These are phyloP conservation scores for Andrographis paniculata DNA, from an alignment of 305 asterid species.

Conservation along the genomic window DNA sequence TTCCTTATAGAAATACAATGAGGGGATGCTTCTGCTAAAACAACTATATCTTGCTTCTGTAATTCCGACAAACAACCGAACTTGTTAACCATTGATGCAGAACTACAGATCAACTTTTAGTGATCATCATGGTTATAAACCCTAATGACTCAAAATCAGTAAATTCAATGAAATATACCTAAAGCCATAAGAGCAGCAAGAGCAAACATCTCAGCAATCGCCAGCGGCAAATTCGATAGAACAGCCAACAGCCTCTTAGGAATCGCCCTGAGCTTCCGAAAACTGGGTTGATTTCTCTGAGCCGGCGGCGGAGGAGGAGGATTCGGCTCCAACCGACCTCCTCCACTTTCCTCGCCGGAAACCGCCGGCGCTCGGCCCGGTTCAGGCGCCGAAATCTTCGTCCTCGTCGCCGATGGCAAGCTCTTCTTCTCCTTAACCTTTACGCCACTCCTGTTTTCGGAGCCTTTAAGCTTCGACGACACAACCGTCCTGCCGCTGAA, in stretches of 20 bases:
- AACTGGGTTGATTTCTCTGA: conserved; percentile 27
- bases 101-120: too few species aligned
- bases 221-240: conserved; percentile 64
- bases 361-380: neutral
- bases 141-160: too few species aligned
- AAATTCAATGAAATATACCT: conserved; percentile 30
- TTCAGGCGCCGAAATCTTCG: conserved; percentile 4
- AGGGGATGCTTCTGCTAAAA: too few species aligned
- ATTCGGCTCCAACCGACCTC: conserved; percentile 17
- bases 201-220: conserved; percentile 62
- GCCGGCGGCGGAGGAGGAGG: conserved; percentile 17
- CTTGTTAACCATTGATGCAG: too few species aligned
- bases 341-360: too few species aligned
- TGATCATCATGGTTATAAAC: too few species aligned
- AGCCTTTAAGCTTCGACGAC: conserved; percentile 2
- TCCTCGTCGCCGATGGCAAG: neutral
- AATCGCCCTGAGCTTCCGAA: conserved; percentile 28
- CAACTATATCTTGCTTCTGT: too few species aligned
- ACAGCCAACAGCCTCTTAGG: conserved; percentile 38
- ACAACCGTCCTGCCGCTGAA: neutral
- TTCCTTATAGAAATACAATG: too few species aligned
- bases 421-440: conserved; percentile 1
- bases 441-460: neutral
- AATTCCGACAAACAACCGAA: too few species aligned
- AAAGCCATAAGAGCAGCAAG: conserved; percentile 78